Evolutionary conservation across 2,329 filamentous ascomycete genomes (phyloP).

Genomic region (Xylaria sp.): DNA sequence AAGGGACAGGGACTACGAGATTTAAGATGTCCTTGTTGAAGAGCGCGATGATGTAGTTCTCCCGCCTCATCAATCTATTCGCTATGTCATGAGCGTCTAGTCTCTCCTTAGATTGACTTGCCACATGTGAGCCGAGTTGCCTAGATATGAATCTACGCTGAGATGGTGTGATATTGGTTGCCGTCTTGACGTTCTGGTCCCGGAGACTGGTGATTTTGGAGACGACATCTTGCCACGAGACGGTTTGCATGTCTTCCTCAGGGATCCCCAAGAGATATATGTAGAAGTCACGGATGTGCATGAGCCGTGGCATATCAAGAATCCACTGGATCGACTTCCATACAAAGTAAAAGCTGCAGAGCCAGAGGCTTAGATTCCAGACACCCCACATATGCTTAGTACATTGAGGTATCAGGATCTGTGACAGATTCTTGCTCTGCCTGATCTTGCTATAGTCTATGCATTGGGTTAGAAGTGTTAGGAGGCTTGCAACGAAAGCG

Average conservation of each 20-base stretch:
- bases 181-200: constrained; percentile 87
- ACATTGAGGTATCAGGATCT: constrained; percentile 76
- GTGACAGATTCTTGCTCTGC: constrained; percentile 66
- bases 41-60: constrained; percentile 96
- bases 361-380: constrained; percentile 83
- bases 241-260: constrained; percentile 87
- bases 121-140: constrained; percentile 72
- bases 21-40: constrained; percentile 97
- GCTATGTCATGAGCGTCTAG: constrained; percentile 98
- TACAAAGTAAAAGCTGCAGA: constrained; percentile 87
- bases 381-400: constrained; percentile 78
- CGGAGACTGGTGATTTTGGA: constrained; percentile 84
- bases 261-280: constrained; percentile 84
- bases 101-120: constrained; percentile 89
- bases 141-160: constrained; percentile 60
- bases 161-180: constrained; percentile 63
- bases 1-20: constrained; percentile 85
- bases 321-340: constrained; percentile 81
- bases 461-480: constrained; percentile 87
- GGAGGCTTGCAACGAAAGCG: constrained; percentile 82
- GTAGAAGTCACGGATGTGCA: constrained; percentile 87
- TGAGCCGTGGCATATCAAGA: constrained; percentile 77
- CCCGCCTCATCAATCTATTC: constrained; percentile 93
- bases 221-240: constrained; percentile 93
- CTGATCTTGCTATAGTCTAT: constrained; percentile 82